Base-by-base conservation (phyloP, 2,329 filamentous ascomycete species). In the Nigrograna mackinnonii region DNA sequence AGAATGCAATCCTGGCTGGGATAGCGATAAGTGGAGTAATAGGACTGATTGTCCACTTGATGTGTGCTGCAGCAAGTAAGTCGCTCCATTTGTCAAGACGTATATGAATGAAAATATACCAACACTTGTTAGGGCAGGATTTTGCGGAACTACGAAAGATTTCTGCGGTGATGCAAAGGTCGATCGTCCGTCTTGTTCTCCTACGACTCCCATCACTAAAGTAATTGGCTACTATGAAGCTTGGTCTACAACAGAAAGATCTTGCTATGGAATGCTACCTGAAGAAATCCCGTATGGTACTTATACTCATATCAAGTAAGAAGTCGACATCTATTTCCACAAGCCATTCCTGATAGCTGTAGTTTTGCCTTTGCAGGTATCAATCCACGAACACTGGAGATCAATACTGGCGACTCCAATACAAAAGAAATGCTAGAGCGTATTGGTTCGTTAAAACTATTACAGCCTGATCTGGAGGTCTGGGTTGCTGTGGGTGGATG, bases 401-500 rank as follows among this genome's bases (percentile, higher is more conserved):
- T 22, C 24, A n/a, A n/a, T n/a, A n/a, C n/a, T n/a, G n/a, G n/a
- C n/a, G n/a, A n/a, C n/a, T n/a, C n/a, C n/a, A n/a, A n/a, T n/a
- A n/a, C n/a, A n/a, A n/a, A n/a, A n/a, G n/a, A n/a, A n/a, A n/a
- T n/a, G n/a, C n/a, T 26, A 3, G 19, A 22, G 4, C 40, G 67
- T 0, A 69, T 66, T 39, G 35, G 38, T 0, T 46, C 60, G 1
- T 55, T 74, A 7, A 67, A 64, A 0, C 47, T 31, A 4, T 39
- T 72, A 6, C 70, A 72, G 45, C 37, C n/a, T 46, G 46, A 39
- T 3, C 52, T 76, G 0, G 49, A 74, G 41, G 64, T 66, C 0
- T 68, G 58, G 51, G 60, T 77, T 13, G 60, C 68, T 1, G 43
- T 77, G 4, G 73, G 73, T 4, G 73, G 74, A 2, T 75, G 68